Evolutionary conservation across 306 rosid species (phyloP).

Genomic region (Comarum palustre): DNA sequence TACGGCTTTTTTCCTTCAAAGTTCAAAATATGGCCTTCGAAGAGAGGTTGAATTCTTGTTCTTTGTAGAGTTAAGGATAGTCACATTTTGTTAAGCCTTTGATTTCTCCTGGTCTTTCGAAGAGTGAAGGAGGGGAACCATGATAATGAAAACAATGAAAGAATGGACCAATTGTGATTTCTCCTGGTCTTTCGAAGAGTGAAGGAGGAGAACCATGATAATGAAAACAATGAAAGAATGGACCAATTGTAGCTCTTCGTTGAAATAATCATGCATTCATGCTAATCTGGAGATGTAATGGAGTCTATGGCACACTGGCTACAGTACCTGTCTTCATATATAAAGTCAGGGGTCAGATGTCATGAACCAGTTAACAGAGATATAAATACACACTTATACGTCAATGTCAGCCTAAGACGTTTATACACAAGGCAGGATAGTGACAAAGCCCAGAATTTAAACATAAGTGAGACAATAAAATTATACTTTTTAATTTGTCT

Average conservation of each 20-base stretch:
- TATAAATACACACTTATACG: neutral
- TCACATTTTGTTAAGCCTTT: neutral
- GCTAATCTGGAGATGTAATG: constrained; percentile 26
- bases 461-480: no score
- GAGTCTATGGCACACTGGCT: constrained; percentile 2
- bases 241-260: constrained; percentile 15
- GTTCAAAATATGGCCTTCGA: neutral
- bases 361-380: neutral
- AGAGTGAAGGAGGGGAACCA: neutral
- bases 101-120: neutral
- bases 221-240: constrained; percentile 1
- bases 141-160: neutral
- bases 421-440: neutral
- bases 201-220: neutral
- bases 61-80: neutral
- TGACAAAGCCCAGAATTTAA: no score
- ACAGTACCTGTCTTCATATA: constrained; percentile 9
- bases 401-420: neutral
- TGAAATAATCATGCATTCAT: constrained; percentile 16
- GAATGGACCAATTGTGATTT: constrained; percentile 31
- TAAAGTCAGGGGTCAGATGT: constrained; percentile 21
- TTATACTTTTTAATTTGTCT: no score
- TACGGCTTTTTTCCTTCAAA: neutral
- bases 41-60: neutral
- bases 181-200: no score